Evolutionary conservation across 2,329 filamentous ascomycete species (phyloP).

Genomic region (Arachnomyces sp.): DNA sequence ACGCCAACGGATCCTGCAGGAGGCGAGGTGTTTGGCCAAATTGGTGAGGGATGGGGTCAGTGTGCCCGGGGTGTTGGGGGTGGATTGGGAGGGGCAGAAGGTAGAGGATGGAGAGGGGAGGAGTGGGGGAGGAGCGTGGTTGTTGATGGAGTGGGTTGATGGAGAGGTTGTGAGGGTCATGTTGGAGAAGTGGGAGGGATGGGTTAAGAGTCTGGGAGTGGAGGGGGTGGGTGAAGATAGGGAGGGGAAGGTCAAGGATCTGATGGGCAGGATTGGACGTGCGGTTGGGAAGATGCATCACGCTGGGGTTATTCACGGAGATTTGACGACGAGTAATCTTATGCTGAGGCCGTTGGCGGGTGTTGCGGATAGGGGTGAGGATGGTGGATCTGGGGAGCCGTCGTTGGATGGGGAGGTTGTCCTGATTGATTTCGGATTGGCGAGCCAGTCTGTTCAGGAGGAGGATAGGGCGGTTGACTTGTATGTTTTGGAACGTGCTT

Average conservation of each 20-base stretch:
- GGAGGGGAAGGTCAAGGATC: slow-evolving; percentile 27
- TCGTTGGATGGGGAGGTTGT: slow-evolving; percentile 65
- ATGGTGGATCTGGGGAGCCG: slow-evolving; percentile 15
- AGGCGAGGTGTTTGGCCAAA: slow-evolving; percentile 76
- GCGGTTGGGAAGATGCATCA: slow-evolving; percentile 71
- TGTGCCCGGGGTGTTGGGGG: slow-evolving; percentile 73
- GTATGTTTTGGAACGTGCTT: slow-evolving; percentile 90
- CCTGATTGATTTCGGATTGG: slow-evolving; percentile 90
- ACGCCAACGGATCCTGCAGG: slow-evolving; percentile 75
- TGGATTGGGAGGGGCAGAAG: slow-evolving; percentile 56
- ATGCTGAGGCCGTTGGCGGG: slow-evolving; percentile 56
- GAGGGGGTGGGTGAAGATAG: slow-evolving; percentile 20
- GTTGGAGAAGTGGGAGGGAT: slow-evolving; percentile 61
- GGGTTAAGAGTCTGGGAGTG: slow-evolving; percentile 24
- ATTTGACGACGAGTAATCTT: slow-evolving; percentile 94
- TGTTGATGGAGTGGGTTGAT: slow-evolving; percentile 78
- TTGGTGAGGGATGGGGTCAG: slow-evolving; percentile 69
- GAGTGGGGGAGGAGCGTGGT: slow-evolving; percentile 62
- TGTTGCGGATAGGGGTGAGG: slow-evolving; percentile 9
- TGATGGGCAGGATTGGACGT: slow-evolving; percentile 64
- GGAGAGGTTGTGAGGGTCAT: slow-evolving; percentile 63
- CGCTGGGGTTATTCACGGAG: slow-evolving; percentile 84
- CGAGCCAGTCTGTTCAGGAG: slow-evolving; percentile 70
- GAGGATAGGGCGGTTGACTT: slow-evolving; percentile 94
- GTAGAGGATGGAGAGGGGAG: slow-evolving; percentile 32